phyloP scores from a whole-genome alignment of 495 filamentous ascomycete species.

The Thozetella sp. region DNA sequence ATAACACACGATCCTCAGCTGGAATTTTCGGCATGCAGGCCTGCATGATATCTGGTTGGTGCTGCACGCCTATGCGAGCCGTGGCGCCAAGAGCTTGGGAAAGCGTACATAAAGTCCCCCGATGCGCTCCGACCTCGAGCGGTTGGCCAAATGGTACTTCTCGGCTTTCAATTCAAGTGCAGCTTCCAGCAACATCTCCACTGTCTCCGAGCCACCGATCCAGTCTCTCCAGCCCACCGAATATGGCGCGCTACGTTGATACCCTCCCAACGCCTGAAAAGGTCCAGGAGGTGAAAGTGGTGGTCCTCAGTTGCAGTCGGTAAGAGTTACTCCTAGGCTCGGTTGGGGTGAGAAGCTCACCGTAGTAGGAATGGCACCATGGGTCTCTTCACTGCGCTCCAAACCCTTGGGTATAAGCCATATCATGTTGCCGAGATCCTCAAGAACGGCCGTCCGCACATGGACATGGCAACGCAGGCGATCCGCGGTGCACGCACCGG shows the following conservation, averaged over 20 bases:
- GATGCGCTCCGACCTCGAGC: too few species aligned
- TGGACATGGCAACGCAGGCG: conserved; percentile 13
- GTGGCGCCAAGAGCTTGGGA: too few species aligned
- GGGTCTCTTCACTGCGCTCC: conserved; percentile 16
- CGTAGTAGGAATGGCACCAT: conserved; percentile 16
- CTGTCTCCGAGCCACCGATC: too few species aligned
- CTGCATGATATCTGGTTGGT: too few species aligned
- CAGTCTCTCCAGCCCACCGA: background rate
- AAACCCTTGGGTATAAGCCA: conserved; percentile 19
- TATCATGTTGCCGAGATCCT: conserved; percentile 19
- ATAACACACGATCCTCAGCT: too few species aligned
- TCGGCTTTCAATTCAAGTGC: too few species aligned
- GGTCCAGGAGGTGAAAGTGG: conserved; percentile 18
- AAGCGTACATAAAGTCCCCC: too few species aligned
- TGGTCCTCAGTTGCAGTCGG: conserved; percentile 20
- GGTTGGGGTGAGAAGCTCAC: background rate
- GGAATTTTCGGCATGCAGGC: too few species aligned
- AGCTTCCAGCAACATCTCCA: too few species aligned
- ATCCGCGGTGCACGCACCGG: conserved; percentile 12
- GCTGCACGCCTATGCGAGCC: too few species aligned
- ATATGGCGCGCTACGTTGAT: conserved; percentile 20
- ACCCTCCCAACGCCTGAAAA: conserved; percentile 16
- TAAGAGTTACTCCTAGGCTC: conserved; percentile 2
- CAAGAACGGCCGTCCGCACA: conserved; percentile 9
- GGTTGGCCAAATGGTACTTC: too few species aligned